Percentiles rank a stretch among this genome's conserved stretches.
phyloP scores from a whole-genome alignment of 257 asterid species.

The Fraxinus pennsylvanica region DNA sequence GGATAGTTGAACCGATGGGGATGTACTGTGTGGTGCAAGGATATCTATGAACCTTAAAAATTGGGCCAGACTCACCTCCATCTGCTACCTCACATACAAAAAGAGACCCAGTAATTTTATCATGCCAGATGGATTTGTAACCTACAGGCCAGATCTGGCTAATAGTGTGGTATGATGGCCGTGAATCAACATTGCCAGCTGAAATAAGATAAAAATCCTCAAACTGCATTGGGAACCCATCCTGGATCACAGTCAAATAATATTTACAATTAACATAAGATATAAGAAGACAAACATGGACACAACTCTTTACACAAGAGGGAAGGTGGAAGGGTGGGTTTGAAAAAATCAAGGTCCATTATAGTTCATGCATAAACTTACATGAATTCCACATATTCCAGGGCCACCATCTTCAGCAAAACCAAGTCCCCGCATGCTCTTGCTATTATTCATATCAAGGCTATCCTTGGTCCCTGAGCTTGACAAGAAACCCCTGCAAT shows the following conservation, averaged over 20 bases:
- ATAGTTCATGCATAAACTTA: constrained; percentile 36
- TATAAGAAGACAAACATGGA: constrained; percentile 2
- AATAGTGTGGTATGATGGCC: constrained; percentile 68
- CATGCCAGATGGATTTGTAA: constrained; percentile 92
- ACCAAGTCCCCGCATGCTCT: not conserved
- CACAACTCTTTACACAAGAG: not conserved
- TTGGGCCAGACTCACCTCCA: constrained; percentile 89
- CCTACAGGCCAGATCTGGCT: constrained; percentile 93
- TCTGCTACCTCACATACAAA: constrained; percentile 78
- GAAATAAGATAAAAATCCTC: constrained; percentile 81
- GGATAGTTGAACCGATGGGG: constrained; percentile 67
- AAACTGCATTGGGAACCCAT: constrained; percentile 81
- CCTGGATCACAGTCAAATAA: constrained; percentile 49
- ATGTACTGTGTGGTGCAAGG: constrained; percentile 71
- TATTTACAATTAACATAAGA: constrained; percentile 14
- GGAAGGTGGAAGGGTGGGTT: not conserved
- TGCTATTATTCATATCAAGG: constrained; percentile 14
- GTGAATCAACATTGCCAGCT: constrained; percentile 69
- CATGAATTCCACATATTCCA: constrained; percentile 30
- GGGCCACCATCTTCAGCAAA: not conserved
- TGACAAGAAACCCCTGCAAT: constrained; percentile 32
- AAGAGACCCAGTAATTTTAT: constrained; percentile 81
- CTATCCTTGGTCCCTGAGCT: constrained; percentile 29
- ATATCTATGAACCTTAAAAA: constrained; percentile 67
- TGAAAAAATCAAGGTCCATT: not conserved